Evolutionary conservation across 495 filamentous ascomycete genomes (phyloP).

Genomic region (Saxophila tyrrhenica): DNA sequence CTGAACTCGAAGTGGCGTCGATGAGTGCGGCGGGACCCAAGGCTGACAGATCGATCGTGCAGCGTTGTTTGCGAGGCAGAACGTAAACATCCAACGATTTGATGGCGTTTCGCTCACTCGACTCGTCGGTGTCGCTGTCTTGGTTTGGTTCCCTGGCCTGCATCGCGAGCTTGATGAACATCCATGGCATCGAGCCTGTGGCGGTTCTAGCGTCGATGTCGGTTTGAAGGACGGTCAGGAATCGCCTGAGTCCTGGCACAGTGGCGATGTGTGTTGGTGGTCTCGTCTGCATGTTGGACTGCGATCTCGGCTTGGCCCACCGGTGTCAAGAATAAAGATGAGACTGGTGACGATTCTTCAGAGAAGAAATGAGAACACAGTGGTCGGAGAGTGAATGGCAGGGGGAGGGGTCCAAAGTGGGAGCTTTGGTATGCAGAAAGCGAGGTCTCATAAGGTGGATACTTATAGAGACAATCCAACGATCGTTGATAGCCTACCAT

Average conservation of each 20-base stretch:
- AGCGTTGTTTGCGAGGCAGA: not conserved
- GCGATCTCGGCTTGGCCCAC: no score
- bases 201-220: not conserved
- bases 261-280: not conserved
- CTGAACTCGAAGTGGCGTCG: not conserved
- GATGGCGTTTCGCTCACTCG: not conserved
- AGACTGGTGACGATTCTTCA: no score
- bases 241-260: not conserved
- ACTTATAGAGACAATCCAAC: no score
- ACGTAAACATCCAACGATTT: not conserved
- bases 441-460: no score
- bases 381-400: no score
- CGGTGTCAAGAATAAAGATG: no score
- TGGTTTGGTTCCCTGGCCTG: no score
- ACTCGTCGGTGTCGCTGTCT: not conserved
- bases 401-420: no score
- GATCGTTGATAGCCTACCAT: no score
- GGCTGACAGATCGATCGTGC: not conserved
- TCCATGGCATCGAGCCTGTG: not conserved
- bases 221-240: not conserved
- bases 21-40: not conserved
- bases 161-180: not conserved
- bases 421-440: no score
- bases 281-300: no score
- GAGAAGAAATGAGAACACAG: no score